Base-by-base conservation (phyloP, 2,329 filamentous ascomycete species). In the Monosporascus sp. region DNA sequence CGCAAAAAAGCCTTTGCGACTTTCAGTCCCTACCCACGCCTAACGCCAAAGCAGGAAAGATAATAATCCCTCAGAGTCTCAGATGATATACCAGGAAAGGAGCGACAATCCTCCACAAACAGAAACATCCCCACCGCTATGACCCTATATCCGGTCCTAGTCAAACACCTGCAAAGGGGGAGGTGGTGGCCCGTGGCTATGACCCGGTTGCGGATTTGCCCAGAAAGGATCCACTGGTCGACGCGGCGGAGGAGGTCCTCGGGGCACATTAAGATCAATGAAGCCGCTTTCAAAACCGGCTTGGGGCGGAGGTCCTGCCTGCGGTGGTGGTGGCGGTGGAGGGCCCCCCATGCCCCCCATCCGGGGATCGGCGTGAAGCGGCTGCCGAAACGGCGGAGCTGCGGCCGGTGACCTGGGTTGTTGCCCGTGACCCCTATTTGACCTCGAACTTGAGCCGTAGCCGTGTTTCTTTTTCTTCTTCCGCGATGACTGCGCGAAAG, bases 401-500 rank as follows among this genome's bases (percentile, higher is more conserved):
- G 40, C 40, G 19, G 40, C 40, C 14, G 40, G 8, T 43, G 40
- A 5, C 31, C 31, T 34, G 31, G 31, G 31, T 34, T 34, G 31
- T 34, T 34, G 31, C 4, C 9, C 31, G 31, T 34, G 31, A 14
- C 9, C 11, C 9, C 31, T 34, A 34, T 34, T 34, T 34, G 31
- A 14, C 31, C 31, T 34, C 9, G 31, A 34, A 34, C 31, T 34
- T 5, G 31, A 34, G 36, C 56, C 52, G 2, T 56, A 49, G 47
- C 55, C 48, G 20, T 53, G 55, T 34, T 51, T 52, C 43, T 57
- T 49, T 49, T 62, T 64, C 51, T 65, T 51, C 51, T 56, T 55
- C 34, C 52, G 17, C 44, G 38, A 22, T 11, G 46, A 46, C 41
- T 57, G 58, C 11, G 65, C 66, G 47, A 68, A 68, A 4, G 66